Percentiles rank a stretch among this genome's conserved stretches.
These are phyloP conservation scores for Tanozyma kutaoensis DNA, from an alignment of 805 yeast species.

Conservation along the genomic window DNA sequence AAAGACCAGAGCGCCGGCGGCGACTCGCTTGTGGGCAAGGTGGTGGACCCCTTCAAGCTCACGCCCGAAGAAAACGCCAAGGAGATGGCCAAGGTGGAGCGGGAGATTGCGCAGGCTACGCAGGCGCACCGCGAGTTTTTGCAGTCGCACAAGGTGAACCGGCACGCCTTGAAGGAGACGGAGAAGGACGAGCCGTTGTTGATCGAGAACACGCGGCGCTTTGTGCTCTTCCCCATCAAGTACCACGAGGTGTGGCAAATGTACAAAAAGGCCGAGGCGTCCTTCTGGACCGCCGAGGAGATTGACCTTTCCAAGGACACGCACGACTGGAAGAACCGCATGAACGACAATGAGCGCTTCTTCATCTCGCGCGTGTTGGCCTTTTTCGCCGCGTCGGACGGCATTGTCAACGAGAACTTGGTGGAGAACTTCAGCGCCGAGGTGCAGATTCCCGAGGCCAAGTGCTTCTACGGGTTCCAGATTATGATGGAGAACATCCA, in stretches of 20 bases:
- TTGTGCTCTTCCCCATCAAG: constrained; percentile 90
- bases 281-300: constrained; percentile 99
- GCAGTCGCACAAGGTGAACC: constrained; percentile 50
- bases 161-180: constrained; percentile 56
- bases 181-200: constrained; percentile 88
- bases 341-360: constrained; percentile 85
- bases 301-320: constrained; percentile 88
- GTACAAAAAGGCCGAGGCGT: constrained; percentile 97
- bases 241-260: constrained; percentile 98
- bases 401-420: constrained; percentile 94
- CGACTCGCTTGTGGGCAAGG: constrained; percentile 9
- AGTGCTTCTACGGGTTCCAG: constrained; percentile 98
- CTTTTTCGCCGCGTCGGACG: constrained; percentile 97
- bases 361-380: constrained; percentile 90
- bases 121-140: constrained; percentile 42
- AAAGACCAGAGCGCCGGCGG: constrained; percentile 5
- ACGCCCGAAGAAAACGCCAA: constrained; percentile 1
- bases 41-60: too few relatives aligned
- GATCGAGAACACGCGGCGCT: constrained; percentile 73
- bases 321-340: constrained; percentile 82
- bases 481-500: constrained; percentile 99
- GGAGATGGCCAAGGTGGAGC: constrained; percentile 8
- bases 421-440: constrained; percentile 97
- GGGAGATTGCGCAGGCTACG: constrained; percentile 13
- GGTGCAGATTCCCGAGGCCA: constrained; percentile 95